Conservation (phyloP, 495 filamentous ascomycete species). For the Xylaria sp. region DNA sequence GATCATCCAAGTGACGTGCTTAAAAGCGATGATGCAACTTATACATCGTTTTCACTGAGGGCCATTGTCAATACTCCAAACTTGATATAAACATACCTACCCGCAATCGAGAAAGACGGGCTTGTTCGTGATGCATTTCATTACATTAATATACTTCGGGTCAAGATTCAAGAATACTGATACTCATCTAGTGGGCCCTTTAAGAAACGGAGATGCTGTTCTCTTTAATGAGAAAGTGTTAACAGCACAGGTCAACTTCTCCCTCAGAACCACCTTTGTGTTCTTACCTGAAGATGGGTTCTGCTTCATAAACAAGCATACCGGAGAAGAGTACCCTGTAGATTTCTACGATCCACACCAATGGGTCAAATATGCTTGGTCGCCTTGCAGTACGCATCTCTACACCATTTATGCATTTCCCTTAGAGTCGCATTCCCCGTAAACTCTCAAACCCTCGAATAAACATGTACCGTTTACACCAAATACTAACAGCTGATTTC, state of each 20-base stretch:
- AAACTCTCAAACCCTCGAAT: not conserved
- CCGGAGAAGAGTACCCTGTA: conserved; percentile 79
- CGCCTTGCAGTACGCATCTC: conserved; percentile 62
- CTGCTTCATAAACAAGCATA: conserved; percentile 86
- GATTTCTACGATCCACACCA: conserved; percentile 83
- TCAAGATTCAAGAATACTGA: not conserved
- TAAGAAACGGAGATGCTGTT: conserved; percentile 91
- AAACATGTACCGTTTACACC: not conserved
- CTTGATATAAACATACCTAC: not conserved
- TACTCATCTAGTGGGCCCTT: conserved; percentile 75
- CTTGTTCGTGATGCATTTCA: too few relatives aligned
- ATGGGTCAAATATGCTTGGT: conserved; percentile 82
- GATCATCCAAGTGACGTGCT: not conserved
- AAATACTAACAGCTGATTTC: conserved; percentile 7
- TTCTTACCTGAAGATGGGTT: conserved; percentile 87
- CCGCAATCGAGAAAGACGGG: not conserved
- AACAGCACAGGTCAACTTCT: conserved; percentile 94
- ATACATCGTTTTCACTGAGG: not conserved
- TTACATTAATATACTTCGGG: not conserved
- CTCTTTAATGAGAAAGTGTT: conserved; percentile 88
- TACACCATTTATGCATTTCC: not conserved
- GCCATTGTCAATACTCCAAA: not conserved
- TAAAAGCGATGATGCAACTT: not conserved
- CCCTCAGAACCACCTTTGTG: conserved; percentile 82
- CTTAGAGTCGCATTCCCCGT: not conserved